A percentile compares a stretch with the other conserved stretches of the same genome.
Evolutionary conservation across 495 filamentous ascomycete genomes (phyloP).

Genomic region (Tuber umbilicatum): DNA sequence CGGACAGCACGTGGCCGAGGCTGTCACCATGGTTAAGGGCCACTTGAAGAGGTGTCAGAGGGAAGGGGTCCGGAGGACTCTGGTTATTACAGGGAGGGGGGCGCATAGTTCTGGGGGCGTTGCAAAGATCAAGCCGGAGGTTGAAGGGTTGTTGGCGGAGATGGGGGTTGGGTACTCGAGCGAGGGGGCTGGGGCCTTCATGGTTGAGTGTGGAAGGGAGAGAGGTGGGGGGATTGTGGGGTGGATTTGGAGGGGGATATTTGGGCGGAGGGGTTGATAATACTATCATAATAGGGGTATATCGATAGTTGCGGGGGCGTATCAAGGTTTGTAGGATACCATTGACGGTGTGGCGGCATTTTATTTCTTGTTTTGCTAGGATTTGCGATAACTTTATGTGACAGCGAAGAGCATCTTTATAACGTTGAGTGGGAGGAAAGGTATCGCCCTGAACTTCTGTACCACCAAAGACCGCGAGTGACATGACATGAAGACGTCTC

Average conservation of each 20-base stretch:
- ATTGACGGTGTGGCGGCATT: background rate
- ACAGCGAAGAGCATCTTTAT: background rate
- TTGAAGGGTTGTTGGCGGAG: slow-evolving; percentile 43
- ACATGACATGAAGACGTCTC: background rate
- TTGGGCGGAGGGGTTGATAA: slow-evolving; percentile 2
- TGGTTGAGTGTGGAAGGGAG: slow-evolving; percentile 23
- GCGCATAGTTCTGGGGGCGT: slow-evolving; percentile 32
- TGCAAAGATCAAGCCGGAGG: slow-evolving; percentile 33
- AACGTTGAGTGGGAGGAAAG: background rate
- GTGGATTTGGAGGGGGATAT: slow-evolving; percentile 21
- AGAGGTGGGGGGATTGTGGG: slow-evolving; percentile 6
- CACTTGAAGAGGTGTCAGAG: slow-evolving; percentile 26
- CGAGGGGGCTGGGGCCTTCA: slow-evolving; percentile 30
- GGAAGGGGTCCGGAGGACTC: slow-evolving; percentile 20
- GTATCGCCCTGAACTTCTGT: background rate
- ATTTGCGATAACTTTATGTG: background rate
- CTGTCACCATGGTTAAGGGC: slow-evolving; percentile 18
- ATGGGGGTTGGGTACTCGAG: slow-evolving; percentile 52
- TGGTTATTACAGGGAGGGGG: slow-evolving; percentile 34
- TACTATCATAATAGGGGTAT: too few species aligned
- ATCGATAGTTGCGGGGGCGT: background rate
- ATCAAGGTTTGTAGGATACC: background rate
- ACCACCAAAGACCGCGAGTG: background rate
- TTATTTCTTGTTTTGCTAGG: background rate
- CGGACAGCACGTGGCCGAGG: slow-evolving; percentile 33